Evolutionary conservation across 768 basidiomycete genomes (phyloP).

Genomic region (Rhizopogon rudus): DNA sequence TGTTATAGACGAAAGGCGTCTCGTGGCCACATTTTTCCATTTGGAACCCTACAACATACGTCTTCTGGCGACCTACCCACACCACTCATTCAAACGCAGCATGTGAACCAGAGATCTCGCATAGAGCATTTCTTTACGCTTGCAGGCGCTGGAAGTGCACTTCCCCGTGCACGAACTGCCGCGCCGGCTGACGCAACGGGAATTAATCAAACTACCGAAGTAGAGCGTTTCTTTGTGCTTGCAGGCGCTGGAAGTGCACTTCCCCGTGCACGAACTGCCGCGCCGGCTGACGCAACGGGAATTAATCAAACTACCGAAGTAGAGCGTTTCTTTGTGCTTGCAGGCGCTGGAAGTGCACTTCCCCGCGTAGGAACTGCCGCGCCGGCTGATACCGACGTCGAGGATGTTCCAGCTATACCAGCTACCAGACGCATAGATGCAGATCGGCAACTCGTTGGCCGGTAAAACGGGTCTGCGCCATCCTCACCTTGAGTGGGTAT

Average conservation of each 20-base stretch:
- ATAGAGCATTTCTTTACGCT: slow-evolving; percentile 18
- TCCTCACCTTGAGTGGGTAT: neutral
- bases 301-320: slow-evolving; percentile 38
- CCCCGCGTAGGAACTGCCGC: slow-evolving; percentile 28
- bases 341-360: slow-evolving; percentile 23
- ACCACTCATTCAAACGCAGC: neutral
- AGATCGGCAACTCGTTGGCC: slow-evolving; percentile 33
- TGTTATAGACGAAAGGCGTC: slow-evolving; percentile 32
- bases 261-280: slow-evolving; percentile 45
- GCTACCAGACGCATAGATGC: slow-evolving; percentile 49
- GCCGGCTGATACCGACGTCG: slow-evolving; percentile 52
- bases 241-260: neutral
- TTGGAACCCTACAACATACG: no score
- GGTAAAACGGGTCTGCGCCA: neutral
- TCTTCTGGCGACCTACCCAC: neutral
- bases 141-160: slow-evolving; percentile 13
- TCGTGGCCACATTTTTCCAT: neutral
- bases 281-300: slow-evolving; percentile 38
- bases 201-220: neutral
- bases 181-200: slow-evolving; percentile 4
- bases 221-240: neutral
- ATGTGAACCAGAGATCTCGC: slow-evolving; percentile 14
- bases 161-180: slow-evolving; percentile 8
- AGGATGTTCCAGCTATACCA: slow-evolving; percentile 38
- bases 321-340: no score